phyloP scores from a whole-genome alignment of 257 asterid species.

The Haberlea rhodopensis region DNA sequence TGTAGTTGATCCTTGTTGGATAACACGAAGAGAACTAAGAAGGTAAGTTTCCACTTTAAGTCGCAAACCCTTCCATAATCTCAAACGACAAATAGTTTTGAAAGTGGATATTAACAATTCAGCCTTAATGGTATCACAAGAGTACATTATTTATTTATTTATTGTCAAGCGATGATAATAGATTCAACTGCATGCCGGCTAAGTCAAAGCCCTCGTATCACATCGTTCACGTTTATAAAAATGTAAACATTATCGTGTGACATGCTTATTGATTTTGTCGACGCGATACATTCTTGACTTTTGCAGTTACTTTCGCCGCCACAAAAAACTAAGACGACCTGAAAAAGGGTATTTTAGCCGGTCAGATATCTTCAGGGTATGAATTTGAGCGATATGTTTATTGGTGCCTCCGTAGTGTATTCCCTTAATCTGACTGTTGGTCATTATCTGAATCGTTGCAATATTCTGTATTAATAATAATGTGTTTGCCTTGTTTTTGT shows the following conservation, averaged over 20 bases:
- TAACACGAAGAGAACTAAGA: background rate
- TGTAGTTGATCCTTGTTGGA: background rate
- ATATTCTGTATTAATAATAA: no score
- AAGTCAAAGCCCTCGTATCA: background rate
- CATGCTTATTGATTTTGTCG: background rate
- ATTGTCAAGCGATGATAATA: background rate
- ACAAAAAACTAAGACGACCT: constrained; percentile 61
- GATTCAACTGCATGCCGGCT: background rate
- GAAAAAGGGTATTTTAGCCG: constrained; percentile 28
- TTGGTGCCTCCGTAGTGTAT: background rate
- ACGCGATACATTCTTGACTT: background rate
- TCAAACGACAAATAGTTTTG: background rate
- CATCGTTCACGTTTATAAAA: background rate
- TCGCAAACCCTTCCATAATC: background rate
- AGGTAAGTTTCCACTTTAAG: background rate
- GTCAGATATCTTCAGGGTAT: constrained; percentile 17
- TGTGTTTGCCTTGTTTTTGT: background rate
- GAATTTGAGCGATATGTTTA: constrained; percentile 11
- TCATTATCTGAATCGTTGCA: background rate
- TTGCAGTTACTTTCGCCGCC: constrained; percentile 75
- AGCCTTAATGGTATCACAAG: no score
- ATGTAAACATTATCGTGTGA: background rate
- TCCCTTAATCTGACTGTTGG: background rate
- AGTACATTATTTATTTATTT: background rate
- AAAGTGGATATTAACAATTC: no score